These are phyloP conservation scores for Colletotrichum ledebouriae DNA, from an alignment of 2,329 filamentous ascomycete genomes.

Conservation along the genomic window DNA sequence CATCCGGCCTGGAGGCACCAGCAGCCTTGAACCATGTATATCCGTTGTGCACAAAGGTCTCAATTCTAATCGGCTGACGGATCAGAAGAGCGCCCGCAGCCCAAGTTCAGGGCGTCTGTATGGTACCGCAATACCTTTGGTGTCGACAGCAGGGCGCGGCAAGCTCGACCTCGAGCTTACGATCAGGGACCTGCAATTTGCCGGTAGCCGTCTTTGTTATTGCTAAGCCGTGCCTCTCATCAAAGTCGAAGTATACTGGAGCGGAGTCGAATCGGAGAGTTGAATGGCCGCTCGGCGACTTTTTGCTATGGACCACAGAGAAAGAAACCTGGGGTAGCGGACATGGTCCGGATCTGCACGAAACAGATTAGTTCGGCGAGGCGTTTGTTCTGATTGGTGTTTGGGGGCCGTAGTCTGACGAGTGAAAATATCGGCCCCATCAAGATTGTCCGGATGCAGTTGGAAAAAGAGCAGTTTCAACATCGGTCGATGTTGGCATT, in stretches of 20 bases:
- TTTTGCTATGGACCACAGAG: constrained; percentile 5
- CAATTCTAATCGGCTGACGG: constrained; percentile 35
- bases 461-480: background rate
- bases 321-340: constrained; percentile 28
- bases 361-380: constrained; percentile 2
- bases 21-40: background rate
- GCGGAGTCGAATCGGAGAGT: constrained; percentile 17
- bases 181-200: background rate
- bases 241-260: background rate
- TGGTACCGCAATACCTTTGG: constrained; percentile 7
- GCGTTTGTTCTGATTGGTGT: background rate
- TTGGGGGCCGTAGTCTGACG: background rate
- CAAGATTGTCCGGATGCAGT: background rate
- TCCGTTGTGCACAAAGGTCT: background rate
- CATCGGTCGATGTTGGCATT: constrained; percentile 3
- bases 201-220: background rate
- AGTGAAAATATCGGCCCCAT: no score
- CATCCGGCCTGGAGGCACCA: background rate
- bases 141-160: background rate
- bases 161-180: background rate
- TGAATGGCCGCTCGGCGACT: constrained; percentile 23
- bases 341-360: constrained; percentile 23
- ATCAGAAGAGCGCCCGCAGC: constrained; percentile 26
- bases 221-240: background rate
- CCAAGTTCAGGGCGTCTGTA: background rate